Evolutionary conservation across 306 rosid species (phyloP).

Genomic region (Dalbergia cultrata): DNA sequence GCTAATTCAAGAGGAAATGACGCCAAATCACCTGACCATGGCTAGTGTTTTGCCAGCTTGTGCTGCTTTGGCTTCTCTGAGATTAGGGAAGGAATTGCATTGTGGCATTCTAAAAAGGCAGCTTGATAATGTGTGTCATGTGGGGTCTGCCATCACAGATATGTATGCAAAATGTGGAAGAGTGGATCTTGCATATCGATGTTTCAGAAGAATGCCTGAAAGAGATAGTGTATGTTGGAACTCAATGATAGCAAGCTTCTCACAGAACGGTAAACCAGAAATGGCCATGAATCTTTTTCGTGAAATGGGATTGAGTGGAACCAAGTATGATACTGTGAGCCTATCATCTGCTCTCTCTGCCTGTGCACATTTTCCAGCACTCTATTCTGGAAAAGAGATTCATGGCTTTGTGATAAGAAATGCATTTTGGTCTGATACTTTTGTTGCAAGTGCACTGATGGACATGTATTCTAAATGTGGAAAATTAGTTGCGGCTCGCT

Average conservation of each 20-base stretch:
- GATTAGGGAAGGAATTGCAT: conserved; percentile 81
- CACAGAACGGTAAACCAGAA: conserved; percentile 76
- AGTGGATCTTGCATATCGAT: conserved; percentile 69
- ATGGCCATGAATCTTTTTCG: conserved; percentile 71
- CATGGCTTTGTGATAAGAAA: conserved; percentile 71
- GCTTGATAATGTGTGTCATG: conserved; percentile 56
- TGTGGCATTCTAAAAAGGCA: conserved; percentile 61
- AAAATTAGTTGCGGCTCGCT: conserved; percentile 61
- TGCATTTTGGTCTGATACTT: conserved; percentile 59
- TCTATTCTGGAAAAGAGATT: conserved; percentile 73
- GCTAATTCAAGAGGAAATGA: conserved; percentile 66
- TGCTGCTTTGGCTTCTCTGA: conserved; percentile 70
- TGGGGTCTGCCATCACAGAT: conserved; percentile 75
- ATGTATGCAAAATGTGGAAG: conserved; percentile 93
- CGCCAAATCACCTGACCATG: conserved; percentile 71
- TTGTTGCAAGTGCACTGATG: conserved; percentile 70
- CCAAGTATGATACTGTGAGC: conserved; percentile 69
- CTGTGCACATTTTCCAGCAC: conserved; percentile 72
- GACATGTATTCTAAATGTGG: conserved; percentile 94
- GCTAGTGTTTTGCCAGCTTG: conserved; percentile 82
- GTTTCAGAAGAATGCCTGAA: conserved; percentile 61
- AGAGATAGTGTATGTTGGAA: conserved; percentile 88
- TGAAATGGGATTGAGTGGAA: conserved; percentile 71
- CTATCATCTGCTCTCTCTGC: conserved; percentile 77
- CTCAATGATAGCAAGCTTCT: conserved; percentile 75